Evolutionary conservation across 2,329 filamentous ascomycete genomes (phyloP).

Genomic region (Talaromyces sp.): DNA sequence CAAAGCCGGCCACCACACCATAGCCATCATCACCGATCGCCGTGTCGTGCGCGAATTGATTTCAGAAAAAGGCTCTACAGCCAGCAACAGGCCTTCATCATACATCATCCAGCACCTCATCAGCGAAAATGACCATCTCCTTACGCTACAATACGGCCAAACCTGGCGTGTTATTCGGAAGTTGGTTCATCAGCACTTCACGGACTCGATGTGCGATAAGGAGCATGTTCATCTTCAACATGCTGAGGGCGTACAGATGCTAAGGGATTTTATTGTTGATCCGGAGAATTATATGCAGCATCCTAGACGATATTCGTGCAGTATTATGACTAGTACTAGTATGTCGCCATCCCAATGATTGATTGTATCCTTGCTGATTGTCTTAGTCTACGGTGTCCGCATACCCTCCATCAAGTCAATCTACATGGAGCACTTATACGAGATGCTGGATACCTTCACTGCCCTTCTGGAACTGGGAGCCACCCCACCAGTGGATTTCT

Average conservation of each 20-base stretch:
- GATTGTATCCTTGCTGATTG: not conserved
- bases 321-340: conserved; percentile 42
- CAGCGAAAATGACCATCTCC: conserved; percentile 48
- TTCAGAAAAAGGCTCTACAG: conserved; percentile 47
- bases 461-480: conserved; percentile 31
- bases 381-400: conserved; percentile 37
- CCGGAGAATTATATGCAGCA: conserved; percentile 50
- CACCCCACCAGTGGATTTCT: conserved; percentile 51
- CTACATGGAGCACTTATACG: conserved; percentile 44
- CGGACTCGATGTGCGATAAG: conserved; percentile 47
- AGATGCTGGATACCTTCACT: conserved; percentile 49
- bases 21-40: conserved; percentile 46
- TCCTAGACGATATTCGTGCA: conserved; percentile 51
- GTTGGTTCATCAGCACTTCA: conserved; percentile 48
- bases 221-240: conserved; percentile 46
- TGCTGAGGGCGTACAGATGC: conserved; percentile 51
- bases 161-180: conserved; percentile 49
- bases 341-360: not conserved
- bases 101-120: conserved; percentile 44
- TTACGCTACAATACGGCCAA: conserved; percentile 49
- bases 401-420: conserved; percentile 32
- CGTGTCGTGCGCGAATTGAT: conserved; percentile 45
- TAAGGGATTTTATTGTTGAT: conserved; percentile 44
- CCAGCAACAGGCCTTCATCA: conserved; percentile 45
- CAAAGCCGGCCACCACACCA: conserved; percentile 45